Percentiles rank a stretch among this genome's conserved stretches.
Conservation (phyloP, 179 eudicot genomes). For the Vitellaria paradoxa region DNA sequence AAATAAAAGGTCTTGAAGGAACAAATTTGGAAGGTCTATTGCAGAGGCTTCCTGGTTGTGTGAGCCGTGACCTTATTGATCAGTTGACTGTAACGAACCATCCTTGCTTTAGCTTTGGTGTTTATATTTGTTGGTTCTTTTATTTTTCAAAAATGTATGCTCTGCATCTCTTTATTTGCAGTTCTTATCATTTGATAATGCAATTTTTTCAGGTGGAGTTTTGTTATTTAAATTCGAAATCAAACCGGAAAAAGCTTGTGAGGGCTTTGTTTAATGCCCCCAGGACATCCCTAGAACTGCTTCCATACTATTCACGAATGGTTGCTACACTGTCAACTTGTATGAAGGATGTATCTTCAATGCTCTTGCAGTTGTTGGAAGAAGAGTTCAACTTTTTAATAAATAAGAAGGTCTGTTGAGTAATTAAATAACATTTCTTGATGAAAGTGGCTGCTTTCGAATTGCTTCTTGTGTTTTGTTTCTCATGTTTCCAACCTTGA, state of each 20-base stretch:
- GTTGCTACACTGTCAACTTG: conserved; percentile 94
- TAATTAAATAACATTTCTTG: conserved; percentile 5
- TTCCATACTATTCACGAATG: conserved; percentile 96
- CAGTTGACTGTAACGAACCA: conserved; percentile 66
- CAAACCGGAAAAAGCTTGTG: conserved; percentile 91
- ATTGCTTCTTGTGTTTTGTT: not conserved
- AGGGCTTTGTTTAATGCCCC: conserved; percentile 89
- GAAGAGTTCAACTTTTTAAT: conserved; percentile 88
- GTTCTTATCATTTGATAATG: conserved; percentile 13
- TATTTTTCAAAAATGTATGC: not conserved
- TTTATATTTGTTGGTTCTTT: not conserved
- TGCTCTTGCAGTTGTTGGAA: conserved; percentile 91
- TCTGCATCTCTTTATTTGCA: not conserved
- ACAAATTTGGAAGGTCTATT: conserved; percentile 77
- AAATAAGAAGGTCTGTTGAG: conserved; percentile 74
- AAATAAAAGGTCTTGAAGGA: conserved; percentile 77
- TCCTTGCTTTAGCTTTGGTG: conserved; percentile 13
- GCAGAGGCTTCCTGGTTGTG: conserved; percentile 96
- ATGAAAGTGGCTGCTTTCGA: not conserved
- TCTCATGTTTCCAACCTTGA: not conserved
- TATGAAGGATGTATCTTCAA: conserved; percentile 84
- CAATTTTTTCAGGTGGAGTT: conserved; percentile 71
- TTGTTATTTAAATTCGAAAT: conserved; percentile 91
- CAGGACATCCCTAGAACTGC: conserved; percentile 88
- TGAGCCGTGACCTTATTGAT: conserved; percentile 98